These are phyloP conservation scores for Aspergillus chevalieri DNA, from an alignment of 2,329 filamentous ascomycete species.

Conservation along the genomic window DNA sequence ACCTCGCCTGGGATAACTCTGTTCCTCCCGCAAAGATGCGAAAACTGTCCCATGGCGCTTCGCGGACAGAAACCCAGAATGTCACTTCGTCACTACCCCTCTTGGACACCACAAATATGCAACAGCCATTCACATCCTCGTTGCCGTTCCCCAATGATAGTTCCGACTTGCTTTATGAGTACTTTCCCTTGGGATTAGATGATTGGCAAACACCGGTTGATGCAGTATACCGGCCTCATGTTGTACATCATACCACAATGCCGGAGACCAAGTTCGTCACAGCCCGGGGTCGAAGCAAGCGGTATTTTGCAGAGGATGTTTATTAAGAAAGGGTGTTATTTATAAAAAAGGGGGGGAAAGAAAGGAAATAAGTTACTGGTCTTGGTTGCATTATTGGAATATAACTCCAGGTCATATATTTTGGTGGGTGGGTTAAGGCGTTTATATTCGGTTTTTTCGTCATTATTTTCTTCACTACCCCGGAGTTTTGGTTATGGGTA, in stretches of 20 bases:
- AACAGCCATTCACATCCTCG: slow-evolving; percentile 52
- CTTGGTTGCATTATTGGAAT: no score
- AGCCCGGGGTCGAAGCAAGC: slow-evolving; percentile 59
- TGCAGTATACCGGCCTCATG: slow-evolving; percentile 83
- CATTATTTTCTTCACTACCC: no score
- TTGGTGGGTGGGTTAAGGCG: no score
- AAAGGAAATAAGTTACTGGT: no score
- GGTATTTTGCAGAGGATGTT: slow-evolving; percentile 61
- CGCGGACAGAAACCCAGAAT: slow-evolving; percentile 25
- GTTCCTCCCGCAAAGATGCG: slow-evolving; percentile 34
- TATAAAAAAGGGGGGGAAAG: neutral
- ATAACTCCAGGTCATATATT: no score
- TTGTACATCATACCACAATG: slow-evolving; percentile 78
- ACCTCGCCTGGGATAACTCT: slow-evolving; percentile 22
- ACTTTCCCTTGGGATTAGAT: slow-evolving; percentile 84
- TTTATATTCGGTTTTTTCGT: no score
- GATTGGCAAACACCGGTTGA: slow-evolving; percentile 90
- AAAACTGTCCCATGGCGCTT: slow-evolving; percentile 27
- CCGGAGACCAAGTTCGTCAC: slow-evolving; percentile 66
- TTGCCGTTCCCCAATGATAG: slow-evolving; percentile 53
- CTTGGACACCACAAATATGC: slow-evolving; percentile 26
- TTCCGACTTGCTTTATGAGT: slow-evolving; percentile 83
- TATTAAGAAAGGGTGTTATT: slow-evolving; percentile 15
- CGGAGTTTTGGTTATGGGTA: no score
- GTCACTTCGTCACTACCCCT: slow-evolving; percentile 28